phyloP scores from a whole-genome alignment of 257 asterid genomes.

The Solanum chiquidenum region DNA sequence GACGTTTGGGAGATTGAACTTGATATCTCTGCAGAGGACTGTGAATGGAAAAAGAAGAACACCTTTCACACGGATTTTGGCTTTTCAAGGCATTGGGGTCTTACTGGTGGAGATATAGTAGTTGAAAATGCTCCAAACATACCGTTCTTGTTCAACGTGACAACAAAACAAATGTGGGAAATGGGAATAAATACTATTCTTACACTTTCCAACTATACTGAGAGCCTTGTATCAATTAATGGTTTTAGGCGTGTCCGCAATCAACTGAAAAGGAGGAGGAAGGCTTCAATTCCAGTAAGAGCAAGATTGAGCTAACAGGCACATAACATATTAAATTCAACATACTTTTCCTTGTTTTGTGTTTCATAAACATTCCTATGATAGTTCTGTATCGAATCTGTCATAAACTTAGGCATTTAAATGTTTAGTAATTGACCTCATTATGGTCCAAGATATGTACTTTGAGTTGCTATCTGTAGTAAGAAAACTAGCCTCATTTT shows the following conservation, averaged over 20 bases:
- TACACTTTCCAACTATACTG: not conserved
- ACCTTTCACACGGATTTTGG: not conserved
- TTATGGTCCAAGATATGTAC: not conserved
- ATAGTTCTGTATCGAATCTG: not conserved
- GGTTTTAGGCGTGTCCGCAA: not conserved
- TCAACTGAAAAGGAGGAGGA: not conserved
- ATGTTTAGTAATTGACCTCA: not conserved
- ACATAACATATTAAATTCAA: too few species aligned
- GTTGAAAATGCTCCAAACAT: not conserved
- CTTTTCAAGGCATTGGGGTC: not conserved
- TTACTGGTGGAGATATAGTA: not conserved
- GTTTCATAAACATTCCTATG: not conserved
- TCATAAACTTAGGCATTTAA: not conserved
- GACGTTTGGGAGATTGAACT: not conserved
- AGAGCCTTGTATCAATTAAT: not conserved
- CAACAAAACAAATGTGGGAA: not conserved
- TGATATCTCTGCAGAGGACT: not conserved
- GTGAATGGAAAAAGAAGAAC: not conserved
- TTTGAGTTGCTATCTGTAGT: not conserved
- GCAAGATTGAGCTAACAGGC: not conserved
- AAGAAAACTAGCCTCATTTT: not conserved
- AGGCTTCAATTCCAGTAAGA: not conserved
- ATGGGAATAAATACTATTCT: not conserved
- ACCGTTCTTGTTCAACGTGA: not conserved
- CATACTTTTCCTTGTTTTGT: too few species aligned